A percentile compares a stretch with the other conserved stretches of the same genome.
phyloP scores from a whole-genome alignment of 2,329 filamentous ascomycete genomes.

The Rutstroemia sp. region DNA sequence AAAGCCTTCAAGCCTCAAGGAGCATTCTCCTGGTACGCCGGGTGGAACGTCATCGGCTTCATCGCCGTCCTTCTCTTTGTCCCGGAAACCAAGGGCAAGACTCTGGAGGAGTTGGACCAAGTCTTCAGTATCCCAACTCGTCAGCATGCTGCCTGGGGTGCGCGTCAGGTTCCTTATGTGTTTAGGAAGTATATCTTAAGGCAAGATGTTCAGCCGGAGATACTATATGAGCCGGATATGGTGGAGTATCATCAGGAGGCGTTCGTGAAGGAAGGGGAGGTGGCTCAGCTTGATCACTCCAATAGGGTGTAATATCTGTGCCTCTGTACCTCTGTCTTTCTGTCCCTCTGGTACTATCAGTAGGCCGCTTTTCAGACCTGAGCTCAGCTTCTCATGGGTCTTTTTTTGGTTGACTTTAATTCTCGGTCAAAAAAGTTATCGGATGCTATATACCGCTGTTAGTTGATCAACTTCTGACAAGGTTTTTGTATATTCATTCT shows the following conservation, averaged over 20 bases:
- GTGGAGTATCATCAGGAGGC: neutral
- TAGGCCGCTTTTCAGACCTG: too few relatives aligned
- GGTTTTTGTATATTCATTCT: too few relatives aligned
- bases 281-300: too few relatives aligned
- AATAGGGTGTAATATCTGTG: too few relatives aligned
- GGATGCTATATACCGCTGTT: too few relatives aligned
- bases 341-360: too few relatives aligned
- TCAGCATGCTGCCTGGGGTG: constrained; percentile 11
- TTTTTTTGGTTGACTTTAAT: too few relatives aligned
- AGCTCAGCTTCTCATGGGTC: too few relatives aligned
- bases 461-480: too few relatives aligned
- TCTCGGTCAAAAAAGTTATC: too few relatives aligned
- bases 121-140: constrained; percentile 34
- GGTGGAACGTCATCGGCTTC: constrained; percentile 46
- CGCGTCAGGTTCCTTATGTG: neutral
- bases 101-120: constrained; percentile 36
- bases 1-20: constrained; percentile 28
- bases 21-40: constrained; percentile 46
- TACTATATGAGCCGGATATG: neutral
- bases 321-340: too few relatives aligned
- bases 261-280: too few relatives aligned
- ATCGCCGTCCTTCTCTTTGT: constrained; percentile 48
- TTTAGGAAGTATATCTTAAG: constrained; percentile 1
- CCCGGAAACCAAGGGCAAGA: constrained; percentile 49
- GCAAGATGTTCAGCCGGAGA: neutral